Evolutionary conservation across 345 rosid genomes (phyloP).

Genomic region (Eutrema japonicum): DNA sequence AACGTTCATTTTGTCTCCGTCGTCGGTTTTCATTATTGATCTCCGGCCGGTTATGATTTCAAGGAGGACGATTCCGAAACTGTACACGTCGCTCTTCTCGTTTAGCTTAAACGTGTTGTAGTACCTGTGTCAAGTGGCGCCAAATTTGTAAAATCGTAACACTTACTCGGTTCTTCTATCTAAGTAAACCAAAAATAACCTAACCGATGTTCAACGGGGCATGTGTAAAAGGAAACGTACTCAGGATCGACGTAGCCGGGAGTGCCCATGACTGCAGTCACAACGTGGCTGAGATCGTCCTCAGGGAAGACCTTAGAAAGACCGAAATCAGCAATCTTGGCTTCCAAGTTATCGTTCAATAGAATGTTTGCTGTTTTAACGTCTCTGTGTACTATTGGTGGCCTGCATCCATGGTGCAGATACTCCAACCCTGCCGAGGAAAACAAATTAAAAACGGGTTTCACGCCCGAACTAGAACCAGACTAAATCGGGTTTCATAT

Average conservation of each 20-base stretch:
- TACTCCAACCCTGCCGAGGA: conserved; percentile 40
- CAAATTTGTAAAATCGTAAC: background rate
- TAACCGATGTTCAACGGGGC: background rate
- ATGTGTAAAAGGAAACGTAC: conserved; percentile 30
- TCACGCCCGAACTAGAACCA: background rate
- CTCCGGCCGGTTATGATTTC: conserved; percentile 58
- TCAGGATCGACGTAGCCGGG: conserved; percentile 50
- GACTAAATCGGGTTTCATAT: background rate
- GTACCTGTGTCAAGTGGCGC: conserved; percentile 30
- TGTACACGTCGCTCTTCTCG: conserved; percentile 63
- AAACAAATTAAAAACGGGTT: background rate
- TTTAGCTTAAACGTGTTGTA: conserved; percentile 48
- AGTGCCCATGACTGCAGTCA: conserved; percentile 51
- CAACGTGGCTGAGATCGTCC: conserved; percentile 45
- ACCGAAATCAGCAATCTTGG: conserved; percentile 59
- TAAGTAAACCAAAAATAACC: background rate
- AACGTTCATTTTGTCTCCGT: conserved; percentile 44
- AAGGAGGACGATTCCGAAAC: conserved; percentile 57
- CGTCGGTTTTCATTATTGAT: conserved; percentile 45
- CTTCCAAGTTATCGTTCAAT: conserved; percentile 49
- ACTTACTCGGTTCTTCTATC: too few species aligned
- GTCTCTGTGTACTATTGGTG: conserved; percentile 47
- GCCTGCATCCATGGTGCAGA: conserved; percentile 48
- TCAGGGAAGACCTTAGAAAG: conserved; percentile 48
- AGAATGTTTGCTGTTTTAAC: conserved; percentile 49